These are phyloP conservation scores for Linnemannia zychae DNA, from an alignment of 192 early-diverging fungal genomes.

Conservation along the genomic window DNA sequence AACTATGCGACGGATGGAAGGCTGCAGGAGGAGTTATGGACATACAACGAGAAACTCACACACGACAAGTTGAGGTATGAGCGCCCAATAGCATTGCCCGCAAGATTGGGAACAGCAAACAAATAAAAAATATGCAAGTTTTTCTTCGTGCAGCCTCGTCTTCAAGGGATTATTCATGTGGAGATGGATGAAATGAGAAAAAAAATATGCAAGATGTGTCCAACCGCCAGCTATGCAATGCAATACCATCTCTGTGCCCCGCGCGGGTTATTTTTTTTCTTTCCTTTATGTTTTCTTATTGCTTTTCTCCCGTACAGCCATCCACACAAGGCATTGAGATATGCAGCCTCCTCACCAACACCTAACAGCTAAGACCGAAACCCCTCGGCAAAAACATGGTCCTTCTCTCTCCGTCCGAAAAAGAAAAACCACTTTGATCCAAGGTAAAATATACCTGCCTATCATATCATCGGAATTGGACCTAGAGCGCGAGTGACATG, in stretches of 20 bases:
- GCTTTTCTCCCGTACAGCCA: not conserved
- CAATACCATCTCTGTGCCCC: not conserved
- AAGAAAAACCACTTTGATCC: not conserved
- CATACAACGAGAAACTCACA: conserved; percentile 25
- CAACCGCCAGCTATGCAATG: not conserved
- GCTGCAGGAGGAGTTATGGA: conserved; percentile 32
- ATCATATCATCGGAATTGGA: not conserved
- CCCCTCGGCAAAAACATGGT: no score
- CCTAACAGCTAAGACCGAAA: no score
- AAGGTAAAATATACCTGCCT: not conserved
- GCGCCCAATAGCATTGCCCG: not conserved
- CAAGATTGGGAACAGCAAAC: not conserved
- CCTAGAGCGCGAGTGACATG: no score
- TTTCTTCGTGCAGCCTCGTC: no score
- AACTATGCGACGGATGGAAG: conserved; percentile 10
- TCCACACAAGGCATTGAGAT: no score
- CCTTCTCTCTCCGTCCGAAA: not conserved
- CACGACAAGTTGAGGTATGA: not conserved
- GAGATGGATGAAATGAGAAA: not conserved
- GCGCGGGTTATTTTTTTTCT: not conserved
- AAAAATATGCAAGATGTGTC: not conserved
- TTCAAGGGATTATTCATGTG: not conserved
- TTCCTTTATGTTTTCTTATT: not conserved
- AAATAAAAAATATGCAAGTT: no score
- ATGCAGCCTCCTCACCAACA: no score